Conservation (phyloP, 1,139 yeast species). For the Suhomyces terraborum region DNA sequence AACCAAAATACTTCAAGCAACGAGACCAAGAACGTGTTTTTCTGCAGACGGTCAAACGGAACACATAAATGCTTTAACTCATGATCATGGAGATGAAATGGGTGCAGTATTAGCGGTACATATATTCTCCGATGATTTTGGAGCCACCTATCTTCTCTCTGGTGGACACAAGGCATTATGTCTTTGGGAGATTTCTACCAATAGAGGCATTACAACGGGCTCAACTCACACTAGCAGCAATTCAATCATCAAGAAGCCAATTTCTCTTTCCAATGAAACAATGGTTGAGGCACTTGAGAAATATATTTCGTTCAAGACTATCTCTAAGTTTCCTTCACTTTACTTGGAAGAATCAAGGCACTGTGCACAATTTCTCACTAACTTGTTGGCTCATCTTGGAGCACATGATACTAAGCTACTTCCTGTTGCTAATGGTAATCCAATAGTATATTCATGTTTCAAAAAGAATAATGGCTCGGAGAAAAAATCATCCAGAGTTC, state of each 20-base stretch:
- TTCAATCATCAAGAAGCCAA: slow-evolving; percentile 28
- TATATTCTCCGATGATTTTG: slow-evolving; percentile 25
- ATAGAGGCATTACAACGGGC: slow-evolving; percentile 15
- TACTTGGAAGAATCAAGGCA: slow-evolving; percentile 79
- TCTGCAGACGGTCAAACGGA: slow-evolving; percentile 23
- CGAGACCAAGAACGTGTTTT: slow-evolving; percentile 13
- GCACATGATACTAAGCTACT: slow-evolving; percentile 67
- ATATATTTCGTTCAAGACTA: slow-evolving; percentile 70
- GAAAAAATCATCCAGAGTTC: slow-evolving; percentile 40
- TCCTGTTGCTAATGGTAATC: slow-evolving; percentile 77
- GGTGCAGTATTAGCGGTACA: slow-evolving; percentile 32
- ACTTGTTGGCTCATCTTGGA: slow-evolving; percentile 67
- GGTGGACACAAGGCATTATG: slow-evolving; percentile 43
- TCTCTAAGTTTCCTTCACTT: slow-evolving; percentile 67
- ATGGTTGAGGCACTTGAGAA: slow-evolving; percentile 63
- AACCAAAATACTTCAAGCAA: slow-evolving; percentile 13
- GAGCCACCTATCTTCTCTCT: slow-evolving; percentile 34
- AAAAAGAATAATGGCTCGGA: slow-evolving; percentile 36
- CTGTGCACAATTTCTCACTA: slow-evolving; percentile 77
- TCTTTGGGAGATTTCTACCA: slow-evolving; percentile 39
- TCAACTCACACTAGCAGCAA: not conserved
- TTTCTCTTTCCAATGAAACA: slow-evolving; percentile 55
- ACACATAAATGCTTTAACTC: slow-evolving; percentile 15
- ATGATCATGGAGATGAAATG: slow-evolving; percentile 18
- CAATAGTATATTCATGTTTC: slow-evolving; percentile 78